Evolutionary conservation across 2,329 filamentous ascomycete species (phyloP), one percentile per base, ranked within the genome.

Genomic region (Ophiosphaerella herpotricha): DNA sequence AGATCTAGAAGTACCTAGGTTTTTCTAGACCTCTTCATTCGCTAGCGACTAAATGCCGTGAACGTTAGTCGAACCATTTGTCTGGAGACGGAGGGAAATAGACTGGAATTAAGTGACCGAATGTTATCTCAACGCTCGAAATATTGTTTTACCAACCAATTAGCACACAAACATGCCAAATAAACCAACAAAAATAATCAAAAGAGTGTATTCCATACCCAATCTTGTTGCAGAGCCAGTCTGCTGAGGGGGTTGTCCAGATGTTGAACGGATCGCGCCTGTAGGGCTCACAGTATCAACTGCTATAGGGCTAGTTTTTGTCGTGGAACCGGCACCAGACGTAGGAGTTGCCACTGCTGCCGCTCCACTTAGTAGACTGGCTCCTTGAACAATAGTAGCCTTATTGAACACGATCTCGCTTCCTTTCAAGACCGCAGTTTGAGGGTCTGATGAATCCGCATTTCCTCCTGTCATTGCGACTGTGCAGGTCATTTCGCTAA

Each of bases 401-500:
- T 60, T 55, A 21, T 59, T 38, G 26, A 68, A 65, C 3, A 37
- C 38, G 11, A 67, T 51, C 7, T 66, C 56, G n/a, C 31, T 48
- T 2, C 57, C 57, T 1, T 56, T 53, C 5, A 68, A 47, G 0
- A 55, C 50, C 1, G 59, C 57, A 4, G 60, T 63, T 16, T 54
- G 49, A 2, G 57, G 46, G 9, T 41, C 39, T 4, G 36, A 44
- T 0, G 44, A 48, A 4, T 54, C 54, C 29, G 54, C 47, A 12
- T 61, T 58, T 26, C 57, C 55, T 8, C 55, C 61, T 4, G 55
- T 50, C 42, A 65, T 58, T 16, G 54, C 48, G 4, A 63, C 66
- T 2, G 50, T 62, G 48, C 68, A 70, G 0, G 54, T 61, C 62
- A 68, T 65, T 32, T 65, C 50, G 4, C 44, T 46, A 2, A 49